phyloP scores from a whole-genome alignment of 2,329 filamentous ascomycete genomes.

The Trichophyton benhamiae region DNA sequence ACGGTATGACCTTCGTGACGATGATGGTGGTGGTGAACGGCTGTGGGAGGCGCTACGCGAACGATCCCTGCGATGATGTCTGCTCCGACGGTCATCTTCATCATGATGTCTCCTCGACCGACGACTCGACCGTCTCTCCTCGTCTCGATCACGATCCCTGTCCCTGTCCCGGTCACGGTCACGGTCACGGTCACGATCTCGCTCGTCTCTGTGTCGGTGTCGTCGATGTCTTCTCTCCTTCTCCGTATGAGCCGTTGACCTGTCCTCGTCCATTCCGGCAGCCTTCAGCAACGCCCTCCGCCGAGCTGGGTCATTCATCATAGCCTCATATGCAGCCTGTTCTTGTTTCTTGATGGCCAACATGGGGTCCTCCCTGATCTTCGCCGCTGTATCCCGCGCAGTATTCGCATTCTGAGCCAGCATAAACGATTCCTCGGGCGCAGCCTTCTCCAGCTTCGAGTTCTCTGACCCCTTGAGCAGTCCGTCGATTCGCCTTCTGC shows the following conservation, averaged over 20 bases:
- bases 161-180: slow-evolving; percentile 15
- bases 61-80: slow-evolving; percentile 34
- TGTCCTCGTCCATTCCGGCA: slow-evolving; percentile 25
- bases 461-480: slow-evolving; percentile 70
- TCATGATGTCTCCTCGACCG: slow-evolving; percentile 13
- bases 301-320: slow-evolving; percentile 35
- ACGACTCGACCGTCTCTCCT: slow-evolving; percentile 11
- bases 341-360: slow-evolving; percentile 89
- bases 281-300: slow-evolving; percentile 53
- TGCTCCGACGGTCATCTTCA: slow-evolving; percentile 20
- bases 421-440: slow-evolving; percentile 51
- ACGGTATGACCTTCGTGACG: slow-evolving; percentile 12
- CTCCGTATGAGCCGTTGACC: slow-evolving; percentile 24
- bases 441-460: slow-evolving; percentile 67
- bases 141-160: slow-evolving; percentile 9
- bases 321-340: slow-evolving; percentile 58
- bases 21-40: slow-evolving; percentile 7
- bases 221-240: slow-evolving; percentile 39
- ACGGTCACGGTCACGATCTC: slow-evolving; percentile 13
- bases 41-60: slow-evolving; percentile 27
- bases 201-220: slow-evolving; percentile 19
- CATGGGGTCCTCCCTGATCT: slow-evolving; percentile 82
- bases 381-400: slow-evolving; percentile 65
- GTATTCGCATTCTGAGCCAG: slow-evolving; percentile 52
- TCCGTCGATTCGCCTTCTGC: slow-evolving; percentile 82